These are phyloP conservation scores for Chenopodium formosanum DNA, from an alignment of 148 eudicot species.

Conservation along the genomic window DNA sequence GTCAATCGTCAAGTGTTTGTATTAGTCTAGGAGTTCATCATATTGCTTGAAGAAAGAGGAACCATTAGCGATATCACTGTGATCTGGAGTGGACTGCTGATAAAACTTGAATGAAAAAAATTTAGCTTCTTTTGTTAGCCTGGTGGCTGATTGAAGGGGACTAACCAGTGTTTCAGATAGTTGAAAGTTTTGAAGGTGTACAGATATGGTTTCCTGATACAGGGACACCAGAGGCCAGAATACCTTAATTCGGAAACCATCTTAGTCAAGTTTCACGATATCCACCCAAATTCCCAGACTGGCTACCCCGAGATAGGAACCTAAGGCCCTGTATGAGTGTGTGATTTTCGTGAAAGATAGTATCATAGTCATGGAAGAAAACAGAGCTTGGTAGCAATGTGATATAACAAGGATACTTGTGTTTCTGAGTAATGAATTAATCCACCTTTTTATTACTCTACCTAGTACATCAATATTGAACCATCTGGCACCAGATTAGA, in stretches of 20 bases:
- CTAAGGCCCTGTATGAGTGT: neutral
- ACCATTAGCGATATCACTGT: neutral
- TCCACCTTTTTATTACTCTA: no score
- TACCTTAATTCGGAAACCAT: no score
- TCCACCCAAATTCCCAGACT: no score
- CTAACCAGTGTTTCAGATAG: no score
- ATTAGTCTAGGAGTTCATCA: neutral
- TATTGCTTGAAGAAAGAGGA: neutral
- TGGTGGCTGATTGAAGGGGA: neutral
- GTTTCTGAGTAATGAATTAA: no score
- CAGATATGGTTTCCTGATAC: no score
- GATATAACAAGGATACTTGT: neutral
- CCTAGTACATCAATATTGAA: no score
- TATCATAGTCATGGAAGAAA: neutral
- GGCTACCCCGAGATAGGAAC: neutral
- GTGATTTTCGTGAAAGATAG: no score
- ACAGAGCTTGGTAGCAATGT: neutral
- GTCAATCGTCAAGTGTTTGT: neutral
- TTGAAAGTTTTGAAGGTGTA: no score
- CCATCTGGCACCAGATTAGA: no score
- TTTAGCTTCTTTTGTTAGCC: neutral
- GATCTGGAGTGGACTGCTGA: neutral
- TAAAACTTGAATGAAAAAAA: neutral
- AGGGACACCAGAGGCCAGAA: no score
- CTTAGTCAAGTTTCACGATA: no score